Evolutionary conservation across 371 early-diverging fungal genomes (phyloP).

Genomic region (Conidiobolus coronatus): DNA sequence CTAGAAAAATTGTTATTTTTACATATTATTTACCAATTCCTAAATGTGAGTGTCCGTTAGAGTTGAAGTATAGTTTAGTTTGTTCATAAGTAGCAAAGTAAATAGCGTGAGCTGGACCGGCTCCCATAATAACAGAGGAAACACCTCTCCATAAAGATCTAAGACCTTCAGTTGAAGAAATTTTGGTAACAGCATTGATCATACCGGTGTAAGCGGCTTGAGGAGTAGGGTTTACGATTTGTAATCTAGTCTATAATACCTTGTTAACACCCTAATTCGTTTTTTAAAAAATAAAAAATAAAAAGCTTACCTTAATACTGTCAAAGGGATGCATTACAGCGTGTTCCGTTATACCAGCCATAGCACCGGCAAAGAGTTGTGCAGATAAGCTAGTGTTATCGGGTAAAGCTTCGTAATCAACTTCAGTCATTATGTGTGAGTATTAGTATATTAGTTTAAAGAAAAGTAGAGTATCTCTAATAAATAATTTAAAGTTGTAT

Average conservation of each 20-base stretch:
- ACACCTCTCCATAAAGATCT: slow-evolving; percentile 78
- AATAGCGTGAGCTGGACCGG: slow-evolving; percentile 89
- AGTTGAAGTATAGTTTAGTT: slow-evolving; percentile 44
- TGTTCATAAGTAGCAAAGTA: slow-evolving; percentile 89
- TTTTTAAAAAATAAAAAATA: neutral
- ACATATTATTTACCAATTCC: slow-evolving; percentile 26
- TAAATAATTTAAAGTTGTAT: too few relatives aligned
- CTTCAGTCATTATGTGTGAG: slow-evolving; percentile 4
- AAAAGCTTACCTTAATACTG: slow-evolving; percentile 53
- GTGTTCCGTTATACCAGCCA: slow-evolving; percentile 93
- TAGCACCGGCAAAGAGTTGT: slow-evolving; percentile 76
- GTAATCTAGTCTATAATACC: slow-evolving; percentile 62
- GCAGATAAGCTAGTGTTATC: slow-evolving; percentile 45
- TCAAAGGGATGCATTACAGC: slow-evolving; percentile 89
- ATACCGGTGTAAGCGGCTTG: slow-evolving; percentile 35
- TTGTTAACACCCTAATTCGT: neutral
- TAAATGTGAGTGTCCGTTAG: slow-evolving; percentile 26
- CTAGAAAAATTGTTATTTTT: neutral
- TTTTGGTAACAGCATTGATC: slow-evolving; percentile 26
- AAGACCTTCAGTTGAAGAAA: slow-evolving; percentile 45
- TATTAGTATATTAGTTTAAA: too few relatives aligned
- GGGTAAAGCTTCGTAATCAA: slow-evolving; percentile 79
- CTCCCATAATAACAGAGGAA: slow-evolving; percentile 71
- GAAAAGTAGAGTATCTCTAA: too few relatives aligned
- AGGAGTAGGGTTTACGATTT: slow-evolving; percentile 33